These are phyloP conservation scores for Globisporangium polare DNA, from an alignment of 352 stramenopile genomes.

Conservation along the genomic window DNA sequence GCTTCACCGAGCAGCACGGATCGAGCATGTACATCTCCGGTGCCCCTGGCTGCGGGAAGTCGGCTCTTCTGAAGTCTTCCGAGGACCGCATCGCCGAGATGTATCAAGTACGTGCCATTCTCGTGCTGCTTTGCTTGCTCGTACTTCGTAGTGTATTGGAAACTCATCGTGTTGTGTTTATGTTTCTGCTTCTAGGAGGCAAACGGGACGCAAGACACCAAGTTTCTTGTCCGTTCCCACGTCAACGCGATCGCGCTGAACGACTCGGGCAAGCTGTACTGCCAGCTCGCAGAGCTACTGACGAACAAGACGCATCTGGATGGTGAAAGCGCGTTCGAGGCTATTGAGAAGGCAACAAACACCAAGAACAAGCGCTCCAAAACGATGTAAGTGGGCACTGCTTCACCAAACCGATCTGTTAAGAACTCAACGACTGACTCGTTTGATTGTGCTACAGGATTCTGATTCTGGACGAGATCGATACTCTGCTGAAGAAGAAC, in stretches of 20 bases:
- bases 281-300: constrained; percentile 47
- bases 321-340: constrained; percentile 55
- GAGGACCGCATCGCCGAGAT: constrained; percentile 43
- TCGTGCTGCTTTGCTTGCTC: neutral
- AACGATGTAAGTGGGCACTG: constrained; percentile 33
- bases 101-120: constrained; percentile 33
- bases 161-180: neutral
- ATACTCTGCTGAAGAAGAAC: constrained; percentile 62
- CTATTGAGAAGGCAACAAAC: constrained; percentile 51
- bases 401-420: neutral
- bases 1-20: constrained; percentile 43
- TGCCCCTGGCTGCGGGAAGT: constrained; percentile 74
- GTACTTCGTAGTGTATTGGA: neutral
- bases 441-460: constrained; percentile 27
- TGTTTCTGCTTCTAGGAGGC: constrained; percentile 7
- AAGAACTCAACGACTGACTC: neutral
- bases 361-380: constrained; percentile 39
- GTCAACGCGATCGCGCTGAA: constrained; percentile 73
- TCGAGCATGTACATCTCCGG: constrained; percentile 79
- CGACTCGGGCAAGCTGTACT: constrained; percentile 45
- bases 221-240: constrained; percentile 46
- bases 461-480: constrained; percentile 81
- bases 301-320: constrained; percentile 42
- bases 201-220: constrained; percentile 21
- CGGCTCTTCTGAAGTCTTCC: constrained; percentile 58